Percentiles rank a stretch among this genome's conserved stretches.
Conservation (phyloP, 78 protist genomes). For the Guillardia theta region DNA sequence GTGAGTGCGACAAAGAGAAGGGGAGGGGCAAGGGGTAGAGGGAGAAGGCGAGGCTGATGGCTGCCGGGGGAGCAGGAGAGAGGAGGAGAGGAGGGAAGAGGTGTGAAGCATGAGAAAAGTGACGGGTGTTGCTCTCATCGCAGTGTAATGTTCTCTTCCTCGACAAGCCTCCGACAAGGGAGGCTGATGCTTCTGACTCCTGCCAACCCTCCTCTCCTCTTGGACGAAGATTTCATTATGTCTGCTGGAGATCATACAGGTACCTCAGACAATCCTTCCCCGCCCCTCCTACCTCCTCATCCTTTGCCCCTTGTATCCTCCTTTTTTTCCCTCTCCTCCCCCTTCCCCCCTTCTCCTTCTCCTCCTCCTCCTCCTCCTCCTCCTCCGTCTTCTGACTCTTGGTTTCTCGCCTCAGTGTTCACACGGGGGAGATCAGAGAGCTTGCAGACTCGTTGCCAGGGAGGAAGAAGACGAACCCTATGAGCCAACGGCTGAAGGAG, state of each 20-base stretch:
- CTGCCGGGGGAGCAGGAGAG: not conserved
- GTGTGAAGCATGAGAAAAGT: not conserved
- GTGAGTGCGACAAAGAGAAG: not conserved
- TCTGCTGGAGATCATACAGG: conserved; percentile 1
- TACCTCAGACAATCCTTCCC: too few species aligned
- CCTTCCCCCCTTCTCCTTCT: too few species aligned
- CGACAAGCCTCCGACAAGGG: not conserved
- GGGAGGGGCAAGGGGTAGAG: not conserved
- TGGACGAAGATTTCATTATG: not conserved
- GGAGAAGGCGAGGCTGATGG: not conserved
- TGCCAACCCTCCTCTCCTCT: not conserved
- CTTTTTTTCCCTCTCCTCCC: too few species aligned
- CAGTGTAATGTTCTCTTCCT: not conserved
- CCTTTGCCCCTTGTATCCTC: too few species aligned
- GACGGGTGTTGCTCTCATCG: not conserved
- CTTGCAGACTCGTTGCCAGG: not conserved
- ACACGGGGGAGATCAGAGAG: not conserved
- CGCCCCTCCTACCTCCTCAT: too few species aligned
- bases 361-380: too few species aligned
- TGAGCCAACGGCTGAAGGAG: not conserved
- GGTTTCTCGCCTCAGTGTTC: too few species aligned
- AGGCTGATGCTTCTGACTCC: not conserved
- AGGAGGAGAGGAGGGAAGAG: not conserved
- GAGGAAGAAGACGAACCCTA: too few species aligned
- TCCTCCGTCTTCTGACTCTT: too few species aligned